These are phyloP conservation scores for Dictyophora rubrovolvata DNA, from an alignment of 768 basidiomycete genomes.

Conservation along the genomic window DNA sequence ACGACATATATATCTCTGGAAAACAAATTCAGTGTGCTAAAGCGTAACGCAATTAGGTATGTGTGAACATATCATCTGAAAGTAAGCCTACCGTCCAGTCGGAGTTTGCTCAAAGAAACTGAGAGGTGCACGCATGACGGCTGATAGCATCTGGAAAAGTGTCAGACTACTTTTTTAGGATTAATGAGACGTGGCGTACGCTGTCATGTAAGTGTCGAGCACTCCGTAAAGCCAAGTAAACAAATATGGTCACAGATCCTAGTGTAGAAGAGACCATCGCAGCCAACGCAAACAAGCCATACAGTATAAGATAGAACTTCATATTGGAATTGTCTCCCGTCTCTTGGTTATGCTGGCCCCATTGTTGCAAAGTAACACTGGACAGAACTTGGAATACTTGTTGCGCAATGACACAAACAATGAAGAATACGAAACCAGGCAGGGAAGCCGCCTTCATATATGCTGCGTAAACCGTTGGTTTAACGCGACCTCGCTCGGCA, in stretches of 20 bases:
- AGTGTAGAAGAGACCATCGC: conserved; percentile 31
- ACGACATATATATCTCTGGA: conserved; percentile 76
- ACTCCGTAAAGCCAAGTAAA: conserved; percentile 66
- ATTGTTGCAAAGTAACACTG: conserved; percentile 61
- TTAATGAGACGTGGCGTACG: conserved; percentile 29
- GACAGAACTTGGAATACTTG: conserved; percentile 54
- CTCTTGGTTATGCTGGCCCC: conserved; percentile 71
- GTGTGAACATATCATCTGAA: neutral
- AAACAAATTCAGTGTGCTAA: conserved; percentile 81
- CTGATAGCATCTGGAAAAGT: conserved; percentile 54
- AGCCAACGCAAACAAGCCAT: conserved; percentile 59
- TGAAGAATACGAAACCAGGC: conserved; percentile 52
- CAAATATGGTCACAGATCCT: conserved; percentile 42
- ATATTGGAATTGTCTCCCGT: conserved; percentile 49
- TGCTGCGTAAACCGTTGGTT: conserved; percentile 58
- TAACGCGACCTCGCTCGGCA: conserved; percentile 73
- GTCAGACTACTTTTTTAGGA: neutral
- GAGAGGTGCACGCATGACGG: conserved; percentile 74
- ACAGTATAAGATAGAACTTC: conserved; percentile 47
- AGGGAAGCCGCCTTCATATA: conserved; percentile 78
- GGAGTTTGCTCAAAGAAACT: conserved; percentile 89
- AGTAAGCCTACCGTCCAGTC: conserved; percentile 51
- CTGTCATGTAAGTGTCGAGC: conserved; percentile 68
- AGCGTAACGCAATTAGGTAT: neutral
- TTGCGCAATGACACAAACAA: conserved; percentile 44